Evolutionary conservation across 108 stramenopile genomes (phyloP).

Genomic region (Cyclotella cryptica): DNA sequence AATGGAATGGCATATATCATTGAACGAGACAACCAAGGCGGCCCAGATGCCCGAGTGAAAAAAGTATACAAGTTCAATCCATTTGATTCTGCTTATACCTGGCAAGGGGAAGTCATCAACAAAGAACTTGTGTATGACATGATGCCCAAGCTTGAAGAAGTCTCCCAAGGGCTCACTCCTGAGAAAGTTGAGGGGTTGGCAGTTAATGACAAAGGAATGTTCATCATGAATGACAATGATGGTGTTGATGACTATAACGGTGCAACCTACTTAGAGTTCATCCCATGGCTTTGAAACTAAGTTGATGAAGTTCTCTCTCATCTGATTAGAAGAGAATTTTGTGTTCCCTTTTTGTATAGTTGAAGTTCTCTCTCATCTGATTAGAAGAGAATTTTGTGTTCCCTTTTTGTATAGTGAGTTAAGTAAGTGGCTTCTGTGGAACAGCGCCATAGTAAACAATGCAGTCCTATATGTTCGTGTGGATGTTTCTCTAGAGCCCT

Average conservation of each 20-base stretch:
- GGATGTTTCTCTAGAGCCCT: too few species aligned
- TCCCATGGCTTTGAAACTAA: too few species aligned
- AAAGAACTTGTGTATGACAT: slow-evolving; percentile 64
- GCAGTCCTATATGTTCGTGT: too few species aligned
- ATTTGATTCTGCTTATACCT: slow-evolving; percentile 20
- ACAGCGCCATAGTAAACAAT: too few species aligned
- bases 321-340: too few species aligned
- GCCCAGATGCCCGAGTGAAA: slow-evolving; percentile 74
- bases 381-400: too few species aligned
- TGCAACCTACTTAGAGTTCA: slow-evolving; percentile 18
- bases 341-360: too few species aligned
- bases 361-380: too few species aligned
- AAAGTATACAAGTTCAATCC: slow-evolving; percentile 63
- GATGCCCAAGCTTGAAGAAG: slow-evolving; percentile 25
- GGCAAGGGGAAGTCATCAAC: slow-evolving; percentile 43
- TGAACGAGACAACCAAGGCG: slow-evolving; percentile 82
- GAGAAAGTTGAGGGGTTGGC: slow-evolving; percentile 82
- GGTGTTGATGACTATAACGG: slow-evolving; percentile 76
- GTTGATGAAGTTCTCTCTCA: too few species aligned
- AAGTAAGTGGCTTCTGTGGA: too few species aligned
- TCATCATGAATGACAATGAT: slow-evolving; percentile 78
- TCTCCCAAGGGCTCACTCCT: slow-evolving; percentile 28
- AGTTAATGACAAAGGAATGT: slow-evolving; percentile 54
- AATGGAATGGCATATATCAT: slow-evolving; percentile 61
- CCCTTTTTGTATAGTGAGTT: too few species aligned